phyloP scores from a whole-genome alignment of 129 eudicot species.

The Tagetes erecta region DNA sequence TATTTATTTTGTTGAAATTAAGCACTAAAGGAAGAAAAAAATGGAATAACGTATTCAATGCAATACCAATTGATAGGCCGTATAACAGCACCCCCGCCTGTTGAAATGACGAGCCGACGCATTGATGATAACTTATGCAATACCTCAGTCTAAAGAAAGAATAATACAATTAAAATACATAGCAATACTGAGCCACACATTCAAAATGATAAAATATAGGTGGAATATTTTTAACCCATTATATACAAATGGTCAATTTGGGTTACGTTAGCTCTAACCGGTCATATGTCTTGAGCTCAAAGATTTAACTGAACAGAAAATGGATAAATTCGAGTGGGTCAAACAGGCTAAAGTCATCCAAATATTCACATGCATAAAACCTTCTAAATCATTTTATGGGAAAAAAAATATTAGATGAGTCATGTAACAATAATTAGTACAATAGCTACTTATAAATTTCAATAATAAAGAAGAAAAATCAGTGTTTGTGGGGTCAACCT shows the following conservation, averaged over 20 bases:
- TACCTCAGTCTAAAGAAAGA: conserved; percentile 65
- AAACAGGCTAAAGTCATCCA: background rate
- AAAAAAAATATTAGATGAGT: background rate
- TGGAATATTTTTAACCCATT: background rate
- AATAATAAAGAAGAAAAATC: background rate
- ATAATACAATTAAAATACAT: background rate
- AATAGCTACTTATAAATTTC: background rate
- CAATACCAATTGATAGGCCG: conserved; percentile 89
- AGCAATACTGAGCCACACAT: background rate
- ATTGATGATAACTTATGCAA: conserved; percentile 56
- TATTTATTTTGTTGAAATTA: conserved; percentile 10
- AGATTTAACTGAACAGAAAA: background rate
- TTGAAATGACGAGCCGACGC: conserved; percentile 71
- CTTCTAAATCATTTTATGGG: background rate
- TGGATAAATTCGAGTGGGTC: background rate
- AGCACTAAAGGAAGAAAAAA: background rate
- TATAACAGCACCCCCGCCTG: conserved; percentile 98
- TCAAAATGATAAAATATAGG: background rate
- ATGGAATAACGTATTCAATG: background rate
- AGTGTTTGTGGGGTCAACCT: background rate
- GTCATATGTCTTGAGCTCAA: background rate
- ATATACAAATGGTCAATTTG: background rate
- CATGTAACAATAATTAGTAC: background rate
- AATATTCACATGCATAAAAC: background rate
- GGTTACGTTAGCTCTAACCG: background rate